Percentiles rank a stretch among this genome's conserved stretches.
phyloP scores from a whole-genome alignment of 1,284 basidiomycete species.

The Trametes hirsuta region DNA sequence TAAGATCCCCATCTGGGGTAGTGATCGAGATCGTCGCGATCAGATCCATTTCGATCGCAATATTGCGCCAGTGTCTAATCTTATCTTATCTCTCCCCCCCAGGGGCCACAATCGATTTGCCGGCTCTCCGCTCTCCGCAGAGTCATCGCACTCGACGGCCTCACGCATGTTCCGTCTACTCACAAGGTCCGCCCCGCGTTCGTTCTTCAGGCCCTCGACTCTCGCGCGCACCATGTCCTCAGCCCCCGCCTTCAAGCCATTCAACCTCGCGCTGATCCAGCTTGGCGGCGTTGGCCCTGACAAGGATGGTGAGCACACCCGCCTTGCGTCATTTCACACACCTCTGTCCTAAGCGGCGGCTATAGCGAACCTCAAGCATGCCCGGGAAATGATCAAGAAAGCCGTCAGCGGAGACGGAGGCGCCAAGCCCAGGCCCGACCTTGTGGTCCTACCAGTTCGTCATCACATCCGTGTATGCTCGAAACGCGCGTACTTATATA shows the following conservation, averaged over 20 bases:
- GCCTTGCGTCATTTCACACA: not conserved
- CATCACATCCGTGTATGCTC: not conserved
- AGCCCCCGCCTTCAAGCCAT: constrained; percentile 62
- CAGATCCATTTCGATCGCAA: not conserved
- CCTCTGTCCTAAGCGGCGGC: too few relatives aligned
- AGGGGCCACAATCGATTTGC: not conserved
- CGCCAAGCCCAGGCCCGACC: constrained; percentile 61
- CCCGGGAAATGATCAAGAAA: constrained; percentile 74
- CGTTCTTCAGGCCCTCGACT: not conserved
- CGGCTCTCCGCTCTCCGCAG: not conserved
- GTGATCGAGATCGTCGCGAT: not conserved
- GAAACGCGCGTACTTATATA: not conserved
- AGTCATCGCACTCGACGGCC: not conserved
- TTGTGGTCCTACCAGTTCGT: constrained; percentile 87
- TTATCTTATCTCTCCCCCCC: constrained; percentile 9
- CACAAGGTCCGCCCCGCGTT: constrained; percentile 1
- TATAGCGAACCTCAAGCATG: constrained; percentile 75
- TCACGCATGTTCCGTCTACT: constrained; percentile 20
- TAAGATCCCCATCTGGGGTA: constrained; percentile 1
- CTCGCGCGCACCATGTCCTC: constrained; percentile 30
- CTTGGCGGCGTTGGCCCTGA: constrained; percentile 70
- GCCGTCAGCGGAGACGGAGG: constrained; percentile 56
- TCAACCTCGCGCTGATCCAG: constrained; percentile 87
- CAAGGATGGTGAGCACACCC: constrained; percentile 51
- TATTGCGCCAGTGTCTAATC: not conserved